These are phyloP conservation scores for Rhizopus delemar DNA, from an alignment of 371 early-diverging fungal genomes.

Conservation along the genomic window DNA sequence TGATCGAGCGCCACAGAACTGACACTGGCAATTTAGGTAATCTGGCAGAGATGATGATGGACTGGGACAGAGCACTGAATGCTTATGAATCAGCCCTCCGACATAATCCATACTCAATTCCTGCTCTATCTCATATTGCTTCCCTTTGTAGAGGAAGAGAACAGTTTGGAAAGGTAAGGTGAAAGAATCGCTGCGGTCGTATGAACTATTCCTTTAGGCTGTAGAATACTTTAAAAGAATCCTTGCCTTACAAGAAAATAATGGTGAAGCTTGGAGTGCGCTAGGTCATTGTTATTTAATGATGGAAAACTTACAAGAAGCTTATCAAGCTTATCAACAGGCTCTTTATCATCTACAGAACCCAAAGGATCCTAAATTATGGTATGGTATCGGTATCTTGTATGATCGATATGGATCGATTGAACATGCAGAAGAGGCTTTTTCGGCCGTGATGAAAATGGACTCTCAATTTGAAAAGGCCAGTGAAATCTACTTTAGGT, in stretches of 20 bases:
- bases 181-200: constrained; percentile 9
- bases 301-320: constrained; percentile 92
- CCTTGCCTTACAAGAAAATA: constrained; percentile 72
- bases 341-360: constrained; percentile 85
- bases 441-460: constrained; percentile 86
- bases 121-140: constrained; percentile 74
- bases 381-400: constrained; percentile 98
- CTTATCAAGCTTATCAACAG: constrained; percentile 91
- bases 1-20: constrained; percentile 8
- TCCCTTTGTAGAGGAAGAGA: constrained; percentile 70
- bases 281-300: constrained; percentile 92
- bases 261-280: constrained; percentile 93
- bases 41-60: constrained; percentile 78
- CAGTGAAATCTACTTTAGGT: constrained; percentile 94
- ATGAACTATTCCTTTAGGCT: constrained; percentile 52
- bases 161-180: constrained; percentile 63
- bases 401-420: constrained; percentile 96
- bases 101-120: constrained; percentile 86
- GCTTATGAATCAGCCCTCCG: constrained; percentile 87
- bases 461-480: constrained; percentile 93
- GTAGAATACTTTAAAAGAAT: constrained; percentile 88
- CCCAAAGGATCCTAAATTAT: constrained; percentile 95
- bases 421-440: constrained; percentile 97
- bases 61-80: constrained; percentile 75
- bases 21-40: constrained; percentile 42